Evolutionary conservation across 306 rosid species (phyloP).

Genomic region (Vicia faba): DNA sequence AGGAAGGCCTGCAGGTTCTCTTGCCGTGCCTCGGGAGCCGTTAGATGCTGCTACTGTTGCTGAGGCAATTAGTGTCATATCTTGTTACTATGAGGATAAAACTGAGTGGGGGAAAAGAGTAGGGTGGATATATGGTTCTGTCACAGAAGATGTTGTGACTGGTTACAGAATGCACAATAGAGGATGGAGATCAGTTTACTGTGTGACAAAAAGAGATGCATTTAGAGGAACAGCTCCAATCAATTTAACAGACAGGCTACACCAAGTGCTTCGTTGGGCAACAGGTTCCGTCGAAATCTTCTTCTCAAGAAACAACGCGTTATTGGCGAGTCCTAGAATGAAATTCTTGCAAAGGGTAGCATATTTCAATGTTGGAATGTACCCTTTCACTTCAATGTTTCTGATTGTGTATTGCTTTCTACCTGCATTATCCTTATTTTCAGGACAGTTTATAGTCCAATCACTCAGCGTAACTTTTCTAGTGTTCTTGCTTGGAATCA

Average conservation of each 20-base stretch:
- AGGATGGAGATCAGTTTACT: conserved; percentile 87
- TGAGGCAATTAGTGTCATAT: conserved; percentile 79
- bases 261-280: conserved; percentile 89
- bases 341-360: conserved; percentile 84
- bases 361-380: conserved; percentile 86
- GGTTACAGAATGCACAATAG: conserved; percentile 90
- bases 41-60: conserved; percentile 83
- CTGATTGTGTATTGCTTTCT: conserved; percentile 76
- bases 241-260: conserved; percentile 81
- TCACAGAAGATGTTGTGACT: conserved; percentile 88
- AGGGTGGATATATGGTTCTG: conserved; percentile 95
- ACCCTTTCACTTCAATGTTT: conserved; percentile 87
- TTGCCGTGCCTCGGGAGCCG: conserved; percentile 79
- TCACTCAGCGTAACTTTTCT: conserved; percentile 64
- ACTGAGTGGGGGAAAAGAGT: conserved; percentile 93
- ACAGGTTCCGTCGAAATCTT: conserved; percentile 87
- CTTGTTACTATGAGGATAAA: conserved; percentile 84
- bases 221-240: conserved; percentile 86
- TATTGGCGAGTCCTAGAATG: conserved; percentile 75
- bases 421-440: conserved; percentile 74
- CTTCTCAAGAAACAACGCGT: conserved; percentile 79
- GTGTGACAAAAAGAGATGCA: conserved; percentile 82
- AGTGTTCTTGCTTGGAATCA: conserved; percentile 66
- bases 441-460: conserved; percentile 85
- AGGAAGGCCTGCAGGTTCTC: conserved; percentile 85